Conservation (phyloP, 495 filamentous ascomycete genomes). For the Antarctomyces pellizariae region DNA sequence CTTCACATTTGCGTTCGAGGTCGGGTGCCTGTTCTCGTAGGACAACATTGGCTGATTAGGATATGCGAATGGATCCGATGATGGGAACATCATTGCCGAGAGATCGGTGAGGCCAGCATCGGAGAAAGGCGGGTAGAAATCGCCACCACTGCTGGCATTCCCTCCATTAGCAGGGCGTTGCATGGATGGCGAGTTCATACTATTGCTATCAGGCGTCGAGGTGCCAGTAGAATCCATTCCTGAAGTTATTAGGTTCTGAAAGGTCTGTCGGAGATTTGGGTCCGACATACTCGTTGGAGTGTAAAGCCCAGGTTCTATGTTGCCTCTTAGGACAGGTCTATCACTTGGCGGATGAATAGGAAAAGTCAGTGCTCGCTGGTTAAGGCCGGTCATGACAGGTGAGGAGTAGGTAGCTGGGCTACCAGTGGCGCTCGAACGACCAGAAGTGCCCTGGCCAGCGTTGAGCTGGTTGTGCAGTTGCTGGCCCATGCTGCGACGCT, state of each 20-base stretch:
- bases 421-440: too few species aligned
- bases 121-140: constrained; percentile 1
- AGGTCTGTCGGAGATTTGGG: constrained; percentile 9
- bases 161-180: constrained; percentile 2
- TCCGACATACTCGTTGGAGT: constrained; percentile 9
- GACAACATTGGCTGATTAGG: constrained; percentile 59
- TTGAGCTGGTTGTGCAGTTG: too few species aligned
- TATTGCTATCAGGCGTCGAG: constrained; percentile 7
- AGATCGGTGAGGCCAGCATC: constrained; percentile 23
- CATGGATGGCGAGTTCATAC: constrained; percentile 2
- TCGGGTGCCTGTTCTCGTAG: constrained; percentile 18
- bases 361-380: too few species aligned
- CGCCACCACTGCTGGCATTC: too few species aligned
- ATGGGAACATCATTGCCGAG: constrained; percentile 79
- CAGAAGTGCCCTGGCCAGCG: too few species aligned
- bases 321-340: too few species aligned
- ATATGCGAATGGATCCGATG: constrained; percentile 74
- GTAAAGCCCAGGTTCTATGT: too few species aligned
- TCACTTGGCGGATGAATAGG: too few species aligned
- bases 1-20: constrained; percentile 7
- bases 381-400: too few species aligned
- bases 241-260: constrained; percentile 8
- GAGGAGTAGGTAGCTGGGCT: too few species aligned
- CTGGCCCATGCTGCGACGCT: too few species aligned
- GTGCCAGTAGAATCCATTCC: constrained; percentile 7